A percentile compares a stretch with the other conserved stretches of the same genome.
These are phyloP conservation scores for Pseudogymnoascus sp. DNA, from an alignment of 2,329 filamentous ascomycete genomes.

Conservation along the genomic window DNA sequence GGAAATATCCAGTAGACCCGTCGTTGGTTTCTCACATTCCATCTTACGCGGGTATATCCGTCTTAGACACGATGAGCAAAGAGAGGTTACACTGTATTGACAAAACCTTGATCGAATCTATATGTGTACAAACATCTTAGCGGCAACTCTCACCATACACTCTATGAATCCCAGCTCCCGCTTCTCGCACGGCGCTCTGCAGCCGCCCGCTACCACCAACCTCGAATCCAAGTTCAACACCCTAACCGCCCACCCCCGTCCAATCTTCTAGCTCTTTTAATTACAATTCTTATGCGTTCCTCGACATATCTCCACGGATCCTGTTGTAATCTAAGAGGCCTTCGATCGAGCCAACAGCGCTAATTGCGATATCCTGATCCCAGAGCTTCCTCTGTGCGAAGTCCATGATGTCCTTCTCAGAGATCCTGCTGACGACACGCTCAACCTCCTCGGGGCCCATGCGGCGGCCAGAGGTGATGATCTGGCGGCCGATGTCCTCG, in stretches of 20 bases:
- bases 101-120: neutral
- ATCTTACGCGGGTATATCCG: neutral
- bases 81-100: constrained; percentile 9
- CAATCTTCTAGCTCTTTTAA: constrained; percentile 8
- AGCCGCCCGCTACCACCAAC: neutral
- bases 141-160: constrained; percentile 10
- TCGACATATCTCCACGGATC: constrained; percentile 78
- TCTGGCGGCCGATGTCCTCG: constrained; percentile 97
- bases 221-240: constrained; percentile 2
- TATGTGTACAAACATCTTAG: constrained; percentile 10
- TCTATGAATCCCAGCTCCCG: constrained; percentile 8
- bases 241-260: neutral
- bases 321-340: constrained; percentile 72
- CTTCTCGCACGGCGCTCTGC: neutral
- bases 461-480: constrained; percentile 91
- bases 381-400: constrained; percentile 93
- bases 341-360: constrained; percentile 88
- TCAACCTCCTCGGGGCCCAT: constrained; percentile 92
- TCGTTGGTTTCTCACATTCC: neutral
- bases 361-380: constrained; percentile 94
- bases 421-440: constrained; percentile 78
- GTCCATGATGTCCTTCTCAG: constrained; percentile 93
- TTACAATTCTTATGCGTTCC: constrained; percentile 45
- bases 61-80: neutral
- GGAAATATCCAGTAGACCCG: neutral